A percentile compares a stretch with the other conserved stretches of the same genome.
Conservation (phyloP, 768 basidiomycete species). For the Boletus rubropictus region DNA sequence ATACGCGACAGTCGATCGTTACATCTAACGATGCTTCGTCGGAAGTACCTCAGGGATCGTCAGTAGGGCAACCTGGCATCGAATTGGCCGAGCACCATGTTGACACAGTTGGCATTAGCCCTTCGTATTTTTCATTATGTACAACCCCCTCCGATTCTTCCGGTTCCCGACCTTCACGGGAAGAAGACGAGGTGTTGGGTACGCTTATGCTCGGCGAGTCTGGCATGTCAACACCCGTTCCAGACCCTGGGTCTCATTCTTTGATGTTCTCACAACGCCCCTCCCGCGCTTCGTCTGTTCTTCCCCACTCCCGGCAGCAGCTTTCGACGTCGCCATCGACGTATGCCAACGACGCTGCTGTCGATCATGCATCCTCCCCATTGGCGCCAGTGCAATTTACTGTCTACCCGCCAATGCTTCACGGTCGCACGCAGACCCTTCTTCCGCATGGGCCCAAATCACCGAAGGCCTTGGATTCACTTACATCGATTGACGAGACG, state of each 20-base stretch:
- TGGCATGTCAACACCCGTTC: slow-evolving; percentile 7
- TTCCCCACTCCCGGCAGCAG: not conserved
- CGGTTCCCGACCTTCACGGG: slow-evolving; percentile 1
- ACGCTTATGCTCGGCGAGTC: slow-evolving; percentile 16
- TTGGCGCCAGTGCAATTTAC: not conserved
- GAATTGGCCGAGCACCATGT: not conserved
- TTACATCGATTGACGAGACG: slow-evolving; percentile 11
- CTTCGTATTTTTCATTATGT: not conserved
- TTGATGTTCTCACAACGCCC: slow-evolving; percentile 1
- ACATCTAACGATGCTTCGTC: not conserved
- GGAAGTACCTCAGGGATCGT: not conserved
- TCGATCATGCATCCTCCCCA: not conserved
- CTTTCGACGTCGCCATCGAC: not conserved
- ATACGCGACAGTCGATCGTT: not conserved
- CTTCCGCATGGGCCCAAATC: not conserved
- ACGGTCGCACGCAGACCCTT: not conserved
- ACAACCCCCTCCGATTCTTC: slow-evolving; percentile 10
- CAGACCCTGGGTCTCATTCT: not conserved
- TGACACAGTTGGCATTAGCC: not conserved
- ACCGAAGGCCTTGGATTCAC: not conserved
- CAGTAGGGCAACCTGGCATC: not conserved
- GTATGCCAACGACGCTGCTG: not conserved
- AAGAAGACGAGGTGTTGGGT: slow-evolving; percentile 21
- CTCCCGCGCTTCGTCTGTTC: slow-evolving; percentile 2
- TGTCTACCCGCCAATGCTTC: slow-evolving; percentile 13